These are phyloP conservation scores for Xenoacremonium recifei DNA, from an alignment of 2,329 filamentous ascomycete species.

Conservation along the genomic window DNA sequence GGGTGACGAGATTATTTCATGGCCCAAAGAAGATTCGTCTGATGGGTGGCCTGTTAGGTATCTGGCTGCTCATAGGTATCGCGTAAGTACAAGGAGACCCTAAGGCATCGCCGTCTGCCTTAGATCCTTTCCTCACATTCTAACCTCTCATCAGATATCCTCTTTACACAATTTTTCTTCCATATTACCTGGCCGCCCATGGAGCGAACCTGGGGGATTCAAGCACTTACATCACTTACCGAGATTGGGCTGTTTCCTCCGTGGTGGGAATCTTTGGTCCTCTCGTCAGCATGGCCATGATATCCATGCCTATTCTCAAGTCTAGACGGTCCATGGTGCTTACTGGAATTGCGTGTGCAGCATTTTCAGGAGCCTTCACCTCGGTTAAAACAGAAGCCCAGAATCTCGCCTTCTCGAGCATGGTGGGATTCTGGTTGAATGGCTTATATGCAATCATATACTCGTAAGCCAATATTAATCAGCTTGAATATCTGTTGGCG, in stretches of 20 bases:
- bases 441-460: conserved; percentile 18
- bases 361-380: conserved; percentile 21
- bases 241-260: conserved; percentile 31
- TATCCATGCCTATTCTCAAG: conserved; percentile 23
- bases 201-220: conserved; percentile 23
- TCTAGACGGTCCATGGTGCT: conserved; percentile 10
- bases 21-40: conserved; percentile 5
- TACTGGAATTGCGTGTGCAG: conserved; percentile 14
- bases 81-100: conserved; percentile 22
- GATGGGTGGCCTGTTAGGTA: conserved; percentile 25
- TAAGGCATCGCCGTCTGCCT: too few species aligned
- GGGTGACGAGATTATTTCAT: conserved; percentile 5
- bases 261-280: conserved; percentile 37
- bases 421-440: conserved; percentile 21
- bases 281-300: conserved; percentile 35
- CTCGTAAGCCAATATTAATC: conserved; percentile 11
- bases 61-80: conserved; percentile 43
- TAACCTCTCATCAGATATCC: conserved; percentile 30
- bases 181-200: conserved; percentile 40
- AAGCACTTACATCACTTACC: conserved; percentile 28
- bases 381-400: conserved; percentile 13
- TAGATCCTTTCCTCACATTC: background rate
- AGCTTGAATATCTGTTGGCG: too few species aligned
- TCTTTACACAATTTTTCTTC: conserved; percentile 43
- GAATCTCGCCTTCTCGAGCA: conserved; percentile 22